These are phyloP conservation scores for Myochromella boudieri DNA, from an alignment of 768 basidiomycete genomes.

Conservation along the genomic window DNA sequence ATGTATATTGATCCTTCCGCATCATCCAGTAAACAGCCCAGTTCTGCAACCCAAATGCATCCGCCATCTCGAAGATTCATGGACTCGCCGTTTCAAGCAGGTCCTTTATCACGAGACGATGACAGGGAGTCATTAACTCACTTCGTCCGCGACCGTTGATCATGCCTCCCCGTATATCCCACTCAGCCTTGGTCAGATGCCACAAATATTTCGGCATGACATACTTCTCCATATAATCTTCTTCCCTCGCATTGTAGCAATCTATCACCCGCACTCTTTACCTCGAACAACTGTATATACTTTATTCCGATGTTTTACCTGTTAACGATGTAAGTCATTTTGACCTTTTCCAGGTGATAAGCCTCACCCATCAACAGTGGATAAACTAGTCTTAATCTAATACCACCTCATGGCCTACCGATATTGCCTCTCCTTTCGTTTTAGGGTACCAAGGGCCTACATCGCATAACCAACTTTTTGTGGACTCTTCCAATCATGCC, in stretches of 20 bases:
- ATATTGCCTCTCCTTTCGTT: not conserved
- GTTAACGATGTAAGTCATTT: slow-evolving; percentile 7
- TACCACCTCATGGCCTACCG: not conserved
- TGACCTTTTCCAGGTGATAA: not conserved
- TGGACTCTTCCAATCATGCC: too few species aligned
- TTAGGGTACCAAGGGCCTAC: not conserved
- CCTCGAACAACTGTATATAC: slow-evolving; percentile 8
- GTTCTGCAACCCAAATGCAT: slow-evolving; percentile 31
- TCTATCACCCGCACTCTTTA: slow-evolving; percentile 2
- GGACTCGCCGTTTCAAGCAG: slow-evolving; percentile 28
- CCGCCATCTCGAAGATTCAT: slow-evolving; percentile 32
- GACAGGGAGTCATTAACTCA: slow-evolving; percentile 30
- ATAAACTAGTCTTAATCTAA: not conserved
- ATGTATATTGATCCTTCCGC: slow-evolving; percentile 24
- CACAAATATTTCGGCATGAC: slow-evolving; percentile 3
- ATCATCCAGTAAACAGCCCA: slow-evolving; percentile 24
- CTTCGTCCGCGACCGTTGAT: slow-evolving; percentile 24
- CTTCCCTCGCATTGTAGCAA: slow-evolving; percentile 1
- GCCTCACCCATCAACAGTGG: not conserved
- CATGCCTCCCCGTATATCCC: not conserved
- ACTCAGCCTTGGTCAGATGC: slow-evolving; percentile 12
- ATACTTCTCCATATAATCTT: slow-evolving; percentile 1
- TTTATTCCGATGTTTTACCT: slow-evolving; percentile 7
- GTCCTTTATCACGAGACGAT: slow-evolving; percentile 32
- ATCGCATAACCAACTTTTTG: not conserved